Conservation (phyloP, 23 red algal species). For the Chondrus crispus region DNA sequence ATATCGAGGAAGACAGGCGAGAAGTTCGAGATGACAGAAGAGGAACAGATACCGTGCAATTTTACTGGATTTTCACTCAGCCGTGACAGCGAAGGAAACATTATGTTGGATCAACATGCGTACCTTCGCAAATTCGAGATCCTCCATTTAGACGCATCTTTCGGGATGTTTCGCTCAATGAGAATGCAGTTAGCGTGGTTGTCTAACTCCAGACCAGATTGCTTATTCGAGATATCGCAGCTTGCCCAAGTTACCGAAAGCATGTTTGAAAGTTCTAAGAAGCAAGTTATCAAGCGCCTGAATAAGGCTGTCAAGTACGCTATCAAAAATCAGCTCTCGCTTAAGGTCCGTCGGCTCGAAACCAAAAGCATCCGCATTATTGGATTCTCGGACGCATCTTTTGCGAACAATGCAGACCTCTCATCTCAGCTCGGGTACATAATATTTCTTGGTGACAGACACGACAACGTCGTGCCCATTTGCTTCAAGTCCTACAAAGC, state of each 20-base stretch:
- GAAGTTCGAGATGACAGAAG: not conserved
- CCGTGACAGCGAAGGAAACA: not conserved
- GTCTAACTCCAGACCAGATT: not conserved
- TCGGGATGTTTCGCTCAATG: not conserved
- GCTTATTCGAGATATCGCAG: constrained; percentile 13
- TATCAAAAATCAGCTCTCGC: not conserved
- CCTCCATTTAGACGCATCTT: not conserved
- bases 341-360: not conserved
- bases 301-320: constrained; percentile 3
- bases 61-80: not conserved
- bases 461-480: not conserved
- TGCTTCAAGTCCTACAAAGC: not conserved
- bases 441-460: not conserved
- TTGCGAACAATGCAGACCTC: not conserved
- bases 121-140: not conserved
- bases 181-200: not conserved
- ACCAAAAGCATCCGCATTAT: not conserved
- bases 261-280: not conserved
- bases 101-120: not conserved
- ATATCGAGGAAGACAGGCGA: not conserved
- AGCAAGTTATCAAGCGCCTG: not conserved
- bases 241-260: constrained; percentile 6
- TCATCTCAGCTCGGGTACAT: constrained; percentile 3
- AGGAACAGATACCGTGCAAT: not conserved
- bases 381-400: not conserved